Conservation (phyloP, 2,329 filamentous ascomycete species). For the Fusarium cyanostomum region DNA sequence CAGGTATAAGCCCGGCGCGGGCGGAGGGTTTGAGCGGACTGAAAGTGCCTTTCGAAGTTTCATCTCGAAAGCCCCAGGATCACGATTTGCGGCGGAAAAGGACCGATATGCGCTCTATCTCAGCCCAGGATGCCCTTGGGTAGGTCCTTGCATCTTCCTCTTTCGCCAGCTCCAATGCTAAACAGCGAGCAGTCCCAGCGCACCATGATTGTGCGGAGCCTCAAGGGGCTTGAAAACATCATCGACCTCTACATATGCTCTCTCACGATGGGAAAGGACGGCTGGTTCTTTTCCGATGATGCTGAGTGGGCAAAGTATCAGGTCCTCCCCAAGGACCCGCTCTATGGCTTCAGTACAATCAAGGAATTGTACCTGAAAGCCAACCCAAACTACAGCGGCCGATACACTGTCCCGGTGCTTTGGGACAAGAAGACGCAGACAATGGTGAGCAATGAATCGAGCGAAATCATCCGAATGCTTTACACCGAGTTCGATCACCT, state of each 20-base stretch:
- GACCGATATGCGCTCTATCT: constrained; percentile 71
- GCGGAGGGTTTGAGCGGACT: constrained; percentile 63
- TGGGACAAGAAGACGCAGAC: constrained; percentile 74
- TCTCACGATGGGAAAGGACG: constrained; percentile 68
- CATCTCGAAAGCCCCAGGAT: constrained; percentile 60
- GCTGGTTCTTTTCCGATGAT: constrained; percentile 63
- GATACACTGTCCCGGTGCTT: constrained; percentile 79
- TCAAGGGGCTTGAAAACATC: constrained; percentile 78
- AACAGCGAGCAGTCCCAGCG: constrained; percentile 67
- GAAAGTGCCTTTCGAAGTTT: constrained; percentile 64
- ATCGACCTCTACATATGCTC: constrained; percentile 75
- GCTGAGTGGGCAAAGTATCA: constrained; percentile 47
- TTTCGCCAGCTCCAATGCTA: fast-evolving
- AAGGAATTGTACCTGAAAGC: constrained; percentile 76
- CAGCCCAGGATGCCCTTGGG: constrained; percentile 71
- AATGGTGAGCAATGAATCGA: constrained; percentile 85
- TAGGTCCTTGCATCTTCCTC: constrained; percentile 35
- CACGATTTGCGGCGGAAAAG: constrained; percentile 66
- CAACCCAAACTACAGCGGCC: constrained; percentile 72
- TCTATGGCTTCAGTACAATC: constrained; percentile 73
- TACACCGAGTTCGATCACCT: constrained; percentile 76
- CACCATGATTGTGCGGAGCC: constrained; percentile 74
- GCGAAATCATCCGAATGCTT: constrained; percentile 86
- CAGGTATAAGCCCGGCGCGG: constrained; percentile 27
- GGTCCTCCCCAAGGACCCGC: constrained; percentile 62